Evolutionary conservation across 805 yeast species (phyloP).

Genomic region (Metschnikowia amazonensis): DNA sequence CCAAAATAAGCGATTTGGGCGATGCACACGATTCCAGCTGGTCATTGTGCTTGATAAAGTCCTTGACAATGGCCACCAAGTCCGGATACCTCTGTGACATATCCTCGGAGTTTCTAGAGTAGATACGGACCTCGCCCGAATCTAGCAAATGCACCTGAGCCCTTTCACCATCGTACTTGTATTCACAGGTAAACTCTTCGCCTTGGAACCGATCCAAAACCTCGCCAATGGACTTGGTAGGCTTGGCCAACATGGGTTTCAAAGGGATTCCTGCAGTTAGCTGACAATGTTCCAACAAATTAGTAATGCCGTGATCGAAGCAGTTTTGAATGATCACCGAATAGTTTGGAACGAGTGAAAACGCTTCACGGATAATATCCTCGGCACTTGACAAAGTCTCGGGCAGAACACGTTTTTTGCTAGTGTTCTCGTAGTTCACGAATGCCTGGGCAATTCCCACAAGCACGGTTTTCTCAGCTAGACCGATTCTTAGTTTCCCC

Average conservation of each 20-base stretch:
- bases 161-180: slow-evolving; percentile 96
- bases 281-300: slow-evolving; percentile 63
- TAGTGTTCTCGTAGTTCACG: slow-evolving; percentile 49
- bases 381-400: slow-evolving; percentile 63
- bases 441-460: slow-evolving; percentile 83
- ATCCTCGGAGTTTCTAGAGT: slow-evolving; percentile 93
- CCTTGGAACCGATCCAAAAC: slow-evolving; percentile 85
- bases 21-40: slow-evolving; percentile 8
- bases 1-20: slow-evolving; percentile 67
- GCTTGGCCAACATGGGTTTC: slow-evolving; percentile 98
- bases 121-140: slow-evolving; percentile 67
- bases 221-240: slow-evolving; percentile 91
- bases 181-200: slow-evolving; percentile 87
- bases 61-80: slow-evolving; percentile 62
- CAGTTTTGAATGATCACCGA: slow-evolving; percentile 69
- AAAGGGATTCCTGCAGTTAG: slow-evolving; percentile 90
- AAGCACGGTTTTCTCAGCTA: slow-evolving; percentile 90
- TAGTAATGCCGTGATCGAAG: slow-evolving; percentile 60
- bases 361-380: slow-evolving; percentile 76
- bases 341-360: slow-evolving; percentile 86
- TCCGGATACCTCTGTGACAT: slow-evolving; percentile 97
- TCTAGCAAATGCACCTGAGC: slow-evolving; percentile 83
- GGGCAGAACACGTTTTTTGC: slow-evolving; percentile 25
- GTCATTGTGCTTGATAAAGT: slow-evolving; percentile 42
- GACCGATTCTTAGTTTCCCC: slow-evolving; percentile 87